A percentile compares a stretch with the other conserved stretches of the same genome.
phyloP scores from a whole-genome alignment of 192 early-diverging fungal genomes.

The Haplosporangium gracile region DNA sequence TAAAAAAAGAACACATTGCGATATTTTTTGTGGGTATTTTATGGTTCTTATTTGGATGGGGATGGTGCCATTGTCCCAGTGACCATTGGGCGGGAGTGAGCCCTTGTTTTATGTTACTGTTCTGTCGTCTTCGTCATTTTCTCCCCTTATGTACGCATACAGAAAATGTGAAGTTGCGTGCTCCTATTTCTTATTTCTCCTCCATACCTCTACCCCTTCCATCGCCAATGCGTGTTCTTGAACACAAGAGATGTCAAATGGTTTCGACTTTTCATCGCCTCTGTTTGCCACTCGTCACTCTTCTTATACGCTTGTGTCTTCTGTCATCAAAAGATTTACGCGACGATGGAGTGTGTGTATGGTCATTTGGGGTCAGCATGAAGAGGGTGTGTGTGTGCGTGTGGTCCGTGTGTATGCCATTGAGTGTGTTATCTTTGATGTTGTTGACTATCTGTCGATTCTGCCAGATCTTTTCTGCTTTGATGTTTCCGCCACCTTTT shows the following conservation, averaged over 20 bases:
- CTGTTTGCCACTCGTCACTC: neutral
- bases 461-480: neutral
- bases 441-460: neutral
- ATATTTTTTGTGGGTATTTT: neutral
- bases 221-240: neutral
- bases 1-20: neutral
- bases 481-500: neutral
- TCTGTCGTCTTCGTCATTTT: neutral
- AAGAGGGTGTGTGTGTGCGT: neutral
- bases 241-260: neutral
- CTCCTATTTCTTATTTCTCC: neutral
- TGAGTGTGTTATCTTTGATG: neutral
- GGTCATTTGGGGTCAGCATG: neutral
- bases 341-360: neutral
- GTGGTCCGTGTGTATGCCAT: neutral
- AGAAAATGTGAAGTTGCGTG: neutral
- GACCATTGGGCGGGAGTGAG: neutral
- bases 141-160: neutral
- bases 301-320: neutral
- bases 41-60: neutral
- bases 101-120: neutral
- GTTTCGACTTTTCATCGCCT: neutral
- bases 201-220: neutral
- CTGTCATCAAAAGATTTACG: neutral
- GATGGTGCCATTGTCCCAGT: neutral